Evolutionary conservation across 192 early-diverging fungal genomes (phyloP), one percentile per base, ranked within the genome.

Genomic region (Dissophora globulifera): DNA sequence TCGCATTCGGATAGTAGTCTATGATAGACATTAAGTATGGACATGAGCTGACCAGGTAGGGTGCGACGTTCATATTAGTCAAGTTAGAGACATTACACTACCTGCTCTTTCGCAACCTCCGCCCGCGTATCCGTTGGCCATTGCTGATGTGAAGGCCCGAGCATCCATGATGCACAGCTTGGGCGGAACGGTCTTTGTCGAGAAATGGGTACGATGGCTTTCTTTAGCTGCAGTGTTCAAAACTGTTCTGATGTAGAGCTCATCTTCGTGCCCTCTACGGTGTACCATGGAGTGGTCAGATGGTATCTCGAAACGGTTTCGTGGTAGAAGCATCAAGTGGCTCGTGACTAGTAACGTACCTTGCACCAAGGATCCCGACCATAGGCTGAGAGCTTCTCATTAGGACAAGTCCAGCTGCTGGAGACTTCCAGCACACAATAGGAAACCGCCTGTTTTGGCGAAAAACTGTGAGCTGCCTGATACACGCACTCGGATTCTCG

Each of bases 131-230:
- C 69, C 78, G 42, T 82, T 82, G 0, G 65, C 62, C 1, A 82
- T 50, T 9, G 81, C 81, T 16, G 81, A 55, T 0, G 70, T 32
- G 40, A 59, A 79, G 3, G 59, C 53, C 5, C 81, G 70, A 26
- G 81, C 81, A 41, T 82, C 81, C 50, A 82, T 70, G 23, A 82
- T 70, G 45, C 76, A 82, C 17, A 82, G 66, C 49, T 70, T 82
- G 19, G 69, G 70, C 4, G 33, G 16, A 40, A 27, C n/a, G n/a
- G n/a, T n/a, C 20, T 26, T 48, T 13, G 49, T n/a, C 13, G n/a
- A 35, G 25, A 15, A 9, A 17, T 49, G n/a, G 13, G 58, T n/a
- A 23, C 38, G 43, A 31, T 50, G 50, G 23, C 55, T 46, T 38
- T 79, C 69, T n/a, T 51, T 74, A 13, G 53, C 51, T 0, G 78